A percentile compares a stretch with the other conserved stretches of the same genome.
phyloP scores from a whole-genome alignment of 192 early-diverging fungal genomes.

The Coemansia sp. region DNA sequence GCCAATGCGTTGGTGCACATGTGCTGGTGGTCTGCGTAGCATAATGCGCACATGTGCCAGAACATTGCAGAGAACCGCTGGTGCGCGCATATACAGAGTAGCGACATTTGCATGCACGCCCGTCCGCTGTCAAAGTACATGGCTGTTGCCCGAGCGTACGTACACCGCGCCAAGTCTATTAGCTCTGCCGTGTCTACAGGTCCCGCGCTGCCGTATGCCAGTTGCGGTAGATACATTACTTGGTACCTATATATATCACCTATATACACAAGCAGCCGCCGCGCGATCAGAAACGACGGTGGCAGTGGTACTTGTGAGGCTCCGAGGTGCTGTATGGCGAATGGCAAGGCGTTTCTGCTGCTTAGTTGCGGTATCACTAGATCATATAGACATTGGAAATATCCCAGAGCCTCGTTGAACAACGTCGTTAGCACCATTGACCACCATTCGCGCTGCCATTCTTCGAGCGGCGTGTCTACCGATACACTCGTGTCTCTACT shows the following conservation, averaged over 20 bases:
- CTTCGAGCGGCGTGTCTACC: conserved; percentile 19
- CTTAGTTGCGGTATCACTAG: conserved; percentile 18
- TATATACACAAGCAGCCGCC: conserved; percentile 31
- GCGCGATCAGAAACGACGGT: conserved; percentile 25
- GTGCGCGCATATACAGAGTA: conserved; percentile 30
- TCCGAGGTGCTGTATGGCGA: conserved; percentile 10
- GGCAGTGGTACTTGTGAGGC: conserved; percentile 6
- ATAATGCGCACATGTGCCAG: conserved; percentile 47
- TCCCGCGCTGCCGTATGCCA: conserved; percentile 21
- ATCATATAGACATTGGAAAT: conserved; percentile 35
- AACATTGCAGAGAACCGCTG: conserved; percentile 37
- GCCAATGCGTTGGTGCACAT: neutral
- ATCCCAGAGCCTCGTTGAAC: conserved; percentile 49
- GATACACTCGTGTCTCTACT: conserved; percentile 16
- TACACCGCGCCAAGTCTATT: conserved; percentile 28
- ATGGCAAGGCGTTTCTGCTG: neutral
- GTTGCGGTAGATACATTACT: conserved; percentile 42
- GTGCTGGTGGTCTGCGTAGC: conserved; percentile 22
- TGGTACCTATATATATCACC: conserved; percentile 56
- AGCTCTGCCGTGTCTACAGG: conserved; percentile 17
- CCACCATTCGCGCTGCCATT: conserved; percentile 53
- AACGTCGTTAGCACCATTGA: conserved; percentile 29
- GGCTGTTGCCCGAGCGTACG: conserved; percentile 37
- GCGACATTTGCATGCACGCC: conserved; percentile 36
- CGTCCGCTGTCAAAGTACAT: conserved; percentile 39